A percentile compares a stretch with the other conserved stretches of the same genome.
Conservation (phyloP, 176 grass and related monocot species). For the Oryza glumipatula region DNA sequence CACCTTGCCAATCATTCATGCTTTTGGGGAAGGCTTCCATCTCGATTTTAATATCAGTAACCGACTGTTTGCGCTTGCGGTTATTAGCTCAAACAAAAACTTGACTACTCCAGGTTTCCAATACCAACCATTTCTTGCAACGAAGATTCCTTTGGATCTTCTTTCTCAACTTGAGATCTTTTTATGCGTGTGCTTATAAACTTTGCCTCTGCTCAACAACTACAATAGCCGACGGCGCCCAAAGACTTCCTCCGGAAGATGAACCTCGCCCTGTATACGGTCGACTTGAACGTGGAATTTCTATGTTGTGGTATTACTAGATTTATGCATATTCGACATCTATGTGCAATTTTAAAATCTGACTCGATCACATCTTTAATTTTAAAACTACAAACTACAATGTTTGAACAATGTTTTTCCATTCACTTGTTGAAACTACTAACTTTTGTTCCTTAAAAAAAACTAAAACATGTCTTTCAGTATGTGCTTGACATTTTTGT, state of each 20-base stretch:
- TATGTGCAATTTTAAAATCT: neutral
- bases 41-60: neutral
- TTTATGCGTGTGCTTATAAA: neutral
- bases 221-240: neutral
- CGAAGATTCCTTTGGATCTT: neutral
- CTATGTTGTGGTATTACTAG: neutral
- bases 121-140: slow-evolving; percentile 2
- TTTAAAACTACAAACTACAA: neutral
- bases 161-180: neutral
- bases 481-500: too few species aligned
- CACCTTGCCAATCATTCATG: slow-evolving; percentile 18
- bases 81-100: neutral
- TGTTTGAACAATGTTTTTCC: neutral
- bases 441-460: too few species aligned
- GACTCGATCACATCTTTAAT: neutral
- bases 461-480: too few species aligned
- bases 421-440: too few species aligned
- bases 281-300: neutral
- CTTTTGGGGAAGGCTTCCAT: neutral
- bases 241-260: neutral
- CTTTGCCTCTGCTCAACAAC: neutral
- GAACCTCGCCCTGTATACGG: neutral
- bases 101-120: neutral
- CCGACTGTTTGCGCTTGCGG: neutral
- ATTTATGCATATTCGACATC: neutral